Percentiles rank a stretch among this genome's conserved stretches.
Conservation (phyloP, 1,284 basidiomycete genomes). For the Boletus semigastroideus region DNA sequence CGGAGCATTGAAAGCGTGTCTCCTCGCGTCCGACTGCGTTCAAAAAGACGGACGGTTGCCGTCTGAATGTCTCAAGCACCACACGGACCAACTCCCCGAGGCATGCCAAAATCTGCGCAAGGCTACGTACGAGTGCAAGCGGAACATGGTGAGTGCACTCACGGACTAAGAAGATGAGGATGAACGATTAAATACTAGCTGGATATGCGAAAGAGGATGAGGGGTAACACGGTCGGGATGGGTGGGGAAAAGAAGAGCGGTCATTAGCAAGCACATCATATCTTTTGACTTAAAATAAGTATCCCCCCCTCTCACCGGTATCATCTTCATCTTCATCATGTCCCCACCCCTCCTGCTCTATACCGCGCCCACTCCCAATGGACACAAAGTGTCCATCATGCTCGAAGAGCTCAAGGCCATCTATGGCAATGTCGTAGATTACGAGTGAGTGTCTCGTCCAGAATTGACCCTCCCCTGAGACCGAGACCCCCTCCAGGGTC, state of each 20-base stretch:
- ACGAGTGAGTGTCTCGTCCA: conserved; percentile 45
- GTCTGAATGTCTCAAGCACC: conserved; percentile 76
- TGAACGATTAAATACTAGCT: conserved; percentile 44
- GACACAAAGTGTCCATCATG: conserved; percentile 59
- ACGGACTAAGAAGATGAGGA: no score
- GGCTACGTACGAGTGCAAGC: conserved; percentile 85
- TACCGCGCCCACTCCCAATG: conserved; percentile 66
- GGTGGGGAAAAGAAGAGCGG: conserved; percentile 27
- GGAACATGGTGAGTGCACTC: conserved; percentile 69
- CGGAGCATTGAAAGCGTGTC: conserved; percentile 73
- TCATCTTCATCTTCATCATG: no score
- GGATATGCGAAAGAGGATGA: conserved; percentile 81
- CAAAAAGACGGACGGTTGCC: conserved; percentile 69
- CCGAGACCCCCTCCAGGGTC: conserved; percentile 33
- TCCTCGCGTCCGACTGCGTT: conserved; percentile 82
- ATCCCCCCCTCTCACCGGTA: no score
- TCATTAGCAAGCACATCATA: conserved; percentile 26
- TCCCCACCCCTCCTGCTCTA: conserved; percentile 56
- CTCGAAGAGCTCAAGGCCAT: conserved; percentile 70
- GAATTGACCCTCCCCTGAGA: not conserved
- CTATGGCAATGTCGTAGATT: conserved; percentile 51
- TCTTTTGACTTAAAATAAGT: not conserved
- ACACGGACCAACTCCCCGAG: conserved; percentile 71
- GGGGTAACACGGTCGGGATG: conserved; percentile 68
- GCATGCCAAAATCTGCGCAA: conserved; percentile 72